Evolutionary conservation across 768 basidiomycete species (phyloP).

Genomic region (Cyclocybe aegerita): DNA sequence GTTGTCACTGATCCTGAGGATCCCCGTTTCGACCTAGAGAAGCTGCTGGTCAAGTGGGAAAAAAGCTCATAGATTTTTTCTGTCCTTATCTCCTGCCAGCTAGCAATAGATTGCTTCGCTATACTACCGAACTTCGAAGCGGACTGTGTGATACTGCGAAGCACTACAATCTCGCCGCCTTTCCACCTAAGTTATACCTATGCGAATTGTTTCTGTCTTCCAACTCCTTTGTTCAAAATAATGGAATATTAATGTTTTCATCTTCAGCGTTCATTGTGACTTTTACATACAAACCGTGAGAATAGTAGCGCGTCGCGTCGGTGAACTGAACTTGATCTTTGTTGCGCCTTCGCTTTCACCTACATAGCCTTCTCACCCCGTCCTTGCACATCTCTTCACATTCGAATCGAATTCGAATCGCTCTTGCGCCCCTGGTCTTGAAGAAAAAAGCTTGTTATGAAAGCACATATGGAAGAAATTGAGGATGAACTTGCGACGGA

Average conservation of each 20-base stretch:
- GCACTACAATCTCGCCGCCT: too few relatives aligned
- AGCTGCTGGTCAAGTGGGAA: conserved; percentile 76
- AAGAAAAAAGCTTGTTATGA: conserved; percentile 28
- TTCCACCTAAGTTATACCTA: too few relatives aligned
- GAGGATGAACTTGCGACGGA: conserved; percentile 82
- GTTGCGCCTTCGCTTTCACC: conserved; percentile 4
- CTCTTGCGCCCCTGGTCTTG: too few relatives aligned
- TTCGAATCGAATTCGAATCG: not conserved
- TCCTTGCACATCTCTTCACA: not conserved
- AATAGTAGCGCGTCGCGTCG: conserved; percentile 40
- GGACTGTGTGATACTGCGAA: too few relatives aligned
- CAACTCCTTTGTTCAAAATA: not conserved
- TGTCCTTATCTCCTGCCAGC: conserved; percentile 13
- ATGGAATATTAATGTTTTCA: not conserved
- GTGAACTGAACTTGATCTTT: conserved; percentile 8
- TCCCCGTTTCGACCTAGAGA: conserved; percentile 95
- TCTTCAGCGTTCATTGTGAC: not conserved
- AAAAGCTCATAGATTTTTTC: conserved; percentile 53
- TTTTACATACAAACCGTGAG: conserved; percentile 28
- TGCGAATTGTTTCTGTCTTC: too few relatives aligned
- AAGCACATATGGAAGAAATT: conserved; percentile 60
- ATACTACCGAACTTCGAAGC: not conserved
- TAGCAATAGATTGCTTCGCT: conserved; percentile 22
- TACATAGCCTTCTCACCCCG: conserved; percentile 4
- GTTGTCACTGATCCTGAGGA: conserved; percentile 94